Evolutionary conservation across 208 protist genomes (phyloP).

Genomic region (Trypanosoma grayi): DNA sequence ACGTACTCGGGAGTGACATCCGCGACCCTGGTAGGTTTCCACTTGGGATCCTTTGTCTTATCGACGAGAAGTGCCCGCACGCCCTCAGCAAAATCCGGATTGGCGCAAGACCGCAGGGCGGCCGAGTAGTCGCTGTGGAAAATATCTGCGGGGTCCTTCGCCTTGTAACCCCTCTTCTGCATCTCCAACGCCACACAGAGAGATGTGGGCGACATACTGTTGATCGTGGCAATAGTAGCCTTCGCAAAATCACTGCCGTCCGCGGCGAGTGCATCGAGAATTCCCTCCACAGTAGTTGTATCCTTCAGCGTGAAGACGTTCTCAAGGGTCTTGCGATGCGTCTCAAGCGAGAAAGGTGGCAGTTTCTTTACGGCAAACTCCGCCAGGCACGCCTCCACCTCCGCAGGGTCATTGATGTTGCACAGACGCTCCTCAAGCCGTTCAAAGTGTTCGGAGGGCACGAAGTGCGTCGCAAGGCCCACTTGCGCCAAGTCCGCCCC

Average conservation of each 20-base stretch:
- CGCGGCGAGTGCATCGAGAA: slow-evolving; percentile 29
- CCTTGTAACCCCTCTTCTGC: slow-evolving; percentile 35
- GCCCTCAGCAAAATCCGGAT: slow-evolving; percentile 73
- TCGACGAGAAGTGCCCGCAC: slow-evolving; percentile 81
- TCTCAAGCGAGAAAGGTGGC: slow-evolving; percentile 44
- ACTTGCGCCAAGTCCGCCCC: slow-evolving; percentile 68
- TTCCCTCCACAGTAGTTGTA: slow-evolving; percentile 36
- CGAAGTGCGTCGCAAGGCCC: slow-evolving; percentile 83
- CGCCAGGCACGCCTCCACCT: slow-evolving; percentile 46
- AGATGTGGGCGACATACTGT: slow-evolving; percentile 50
- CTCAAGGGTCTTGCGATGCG: slow-evolving; percentile 29
- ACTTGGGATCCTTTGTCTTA: slow-evolving; percentile 77
- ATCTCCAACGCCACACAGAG: slow-evolving; percentile 59
- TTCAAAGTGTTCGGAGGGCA: slow-evolving; percentile 42
- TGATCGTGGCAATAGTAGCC: slow-evolving; percentile 27
- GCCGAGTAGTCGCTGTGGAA: slow-evolving; percentile 64
- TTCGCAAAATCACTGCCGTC: slow-evolving; percentile 35
- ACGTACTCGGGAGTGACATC: slow-evolving; percentile 44
- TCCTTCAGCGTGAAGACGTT: slow-evolving; percentile 34
- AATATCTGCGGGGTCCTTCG: slow-evolving; percentile 37
- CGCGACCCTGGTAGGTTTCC: slow-evolving; percentile 49
- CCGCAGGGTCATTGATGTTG: slow-evolving; percentile 24
- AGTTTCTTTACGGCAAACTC: slow-evolving; percentile 32
- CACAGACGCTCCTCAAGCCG: slow-evolving; percentile 55
- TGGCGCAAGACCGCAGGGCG: slow-evolving; percentile 30